A percentile compares a stretch with the other conserved stretches of the same genome.
These are phyloP conservation scores for Trichosporon sp. DNA, from an alignment of 1,284 basidiomycete genomes.

Conservation along the genomic window DNA sequence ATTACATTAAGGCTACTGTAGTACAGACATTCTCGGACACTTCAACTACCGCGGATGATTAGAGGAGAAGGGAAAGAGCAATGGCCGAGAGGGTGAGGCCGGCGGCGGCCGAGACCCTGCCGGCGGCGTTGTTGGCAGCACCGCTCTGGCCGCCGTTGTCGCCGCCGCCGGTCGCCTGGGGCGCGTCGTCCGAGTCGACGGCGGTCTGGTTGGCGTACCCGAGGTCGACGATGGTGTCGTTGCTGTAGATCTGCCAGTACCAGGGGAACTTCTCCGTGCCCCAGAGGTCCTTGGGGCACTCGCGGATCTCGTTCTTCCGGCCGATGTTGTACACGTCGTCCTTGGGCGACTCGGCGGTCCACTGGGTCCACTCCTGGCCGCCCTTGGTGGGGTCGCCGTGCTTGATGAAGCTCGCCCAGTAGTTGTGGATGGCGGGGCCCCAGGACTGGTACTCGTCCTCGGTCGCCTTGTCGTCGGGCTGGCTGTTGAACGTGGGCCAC, in stretches of 20 bases:
- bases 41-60: background rate
- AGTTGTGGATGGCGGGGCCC: conserved; percentile 20
- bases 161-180: background rate
- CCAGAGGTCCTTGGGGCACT: conserved; percentile 33
- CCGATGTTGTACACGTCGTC: conserved; percentile 23
- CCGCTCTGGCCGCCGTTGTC: background rate
- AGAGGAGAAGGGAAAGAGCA: background rate
- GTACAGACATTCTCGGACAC: background rate
- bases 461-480: conserved; percentile 9
- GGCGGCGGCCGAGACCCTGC: background rate
- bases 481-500: conserved; percentile 35
- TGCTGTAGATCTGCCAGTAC: conserved; percentile 1
- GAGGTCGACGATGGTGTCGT: background rate
- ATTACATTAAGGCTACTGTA: background rate
- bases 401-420: conserved; percentile 39
- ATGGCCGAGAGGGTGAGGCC: background rate
- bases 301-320: conserved; percentile 13
- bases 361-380: conserved; percentile 13
- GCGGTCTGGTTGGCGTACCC: background rate
- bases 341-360: conserved; percentile 9
- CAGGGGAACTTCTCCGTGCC: conserved; percentile 22
- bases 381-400: conserved; percentile 24
- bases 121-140: background rate
- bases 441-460: conserved; percentile 3
- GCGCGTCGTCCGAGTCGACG: background rate